Conservation (phyloP, 2,329 filamentous ascomycete genomes). For the Ceratocystis albifundus region DNA sequence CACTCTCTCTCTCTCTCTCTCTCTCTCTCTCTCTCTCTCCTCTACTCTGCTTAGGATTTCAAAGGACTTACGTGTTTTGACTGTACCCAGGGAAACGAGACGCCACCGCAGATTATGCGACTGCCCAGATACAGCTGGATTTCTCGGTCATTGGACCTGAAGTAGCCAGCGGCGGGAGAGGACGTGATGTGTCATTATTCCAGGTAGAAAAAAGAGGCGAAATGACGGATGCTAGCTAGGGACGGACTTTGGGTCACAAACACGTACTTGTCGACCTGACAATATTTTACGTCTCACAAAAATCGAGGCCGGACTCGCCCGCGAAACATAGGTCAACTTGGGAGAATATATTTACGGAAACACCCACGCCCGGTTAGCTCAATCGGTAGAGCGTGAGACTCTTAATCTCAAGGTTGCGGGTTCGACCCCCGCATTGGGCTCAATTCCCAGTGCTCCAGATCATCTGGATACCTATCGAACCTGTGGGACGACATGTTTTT, state of each 20-base stretch:
- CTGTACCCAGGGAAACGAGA: neutral
- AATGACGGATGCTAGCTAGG: too few relatives aligned
- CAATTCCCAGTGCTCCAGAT: conserved; percentile 24
- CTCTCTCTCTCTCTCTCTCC: too few relatives aligned
- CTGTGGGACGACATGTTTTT: neutral
- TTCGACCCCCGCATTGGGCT: conserved; percentile 32
- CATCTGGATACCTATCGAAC: conserved; percentile 14
- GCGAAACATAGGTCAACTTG: neutral
- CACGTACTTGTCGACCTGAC: too few relatives aligned
- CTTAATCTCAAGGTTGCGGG: conserved; percentile 41
- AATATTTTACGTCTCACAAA: neutral
- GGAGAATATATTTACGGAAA: too few relatives aligned
- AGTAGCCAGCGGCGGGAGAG: neutral
- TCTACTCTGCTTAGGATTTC: neutral
- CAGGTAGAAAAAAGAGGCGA: neutral
- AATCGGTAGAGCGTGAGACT: conserved; percentile 66
- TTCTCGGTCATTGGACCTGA: neutral
- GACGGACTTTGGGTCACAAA: too few relatives aligned
- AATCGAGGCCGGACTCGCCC: neutral
- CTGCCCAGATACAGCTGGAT: neutral
- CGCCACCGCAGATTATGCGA: neutral
- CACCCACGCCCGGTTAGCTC: conserved; percentile 44
- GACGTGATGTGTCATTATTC: neutral
- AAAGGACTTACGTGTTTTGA: neutral
- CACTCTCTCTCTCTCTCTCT: too few relatives aligned